Base-by-base conservation (phyloP, 1,284 basidiomycete species). In the Moniliella sp. region DNA sequence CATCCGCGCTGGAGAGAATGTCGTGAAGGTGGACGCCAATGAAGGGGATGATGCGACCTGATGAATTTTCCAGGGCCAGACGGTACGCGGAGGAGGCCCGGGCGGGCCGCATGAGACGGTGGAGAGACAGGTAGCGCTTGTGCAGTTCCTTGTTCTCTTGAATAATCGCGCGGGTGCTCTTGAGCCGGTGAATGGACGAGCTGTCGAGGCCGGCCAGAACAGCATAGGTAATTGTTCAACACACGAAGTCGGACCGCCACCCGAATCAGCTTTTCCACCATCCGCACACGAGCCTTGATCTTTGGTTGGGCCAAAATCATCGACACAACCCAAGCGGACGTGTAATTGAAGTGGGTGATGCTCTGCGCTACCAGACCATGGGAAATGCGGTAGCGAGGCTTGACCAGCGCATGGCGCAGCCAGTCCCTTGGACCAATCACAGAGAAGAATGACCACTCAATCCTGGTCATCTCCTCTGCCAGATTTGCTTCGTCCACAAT, bases 301-400 rank as follows among this genome's bases (percentile, higher is more conserved):
- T 52, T 51, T 15, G 35, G 31, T 34, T 54, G 50, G 12, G 42
- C 44, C 18, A 54, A 37, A 33, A 54, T 49, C 46, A 54, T 50
- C 11, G 47, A 43, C 28, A 45, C 49, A 3, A 54, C 47, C 50
- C 50, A 54, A 30, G 38, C 40, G 12, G 47, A 50, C 28, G 51
- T 40, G 38, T 54, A 54, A 34, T 54, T 54, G 34, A 54, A 54
- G 37, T 54, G 50, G 11, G 41, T 45, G 18, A 54, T 54, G 16
- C 5, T n/a, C n/a, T 40, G 37, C n/a, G 49, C 32, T 4, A 51
- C 49, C 2, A 49, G 45, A 0, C 48, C 48, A 15, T 45, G 39
- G 4, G 36, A 25, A 10, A 15, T 28, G 14, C 50, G 43, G 12
- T 41, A 35, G 8, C 43, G 35, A 26, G 44, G 33, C 4, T 44